Conservation (phyloP, 2,329 filamentous ascomycete species). For the Ophiocordyceps camponoti-rufipedis region DNA sequence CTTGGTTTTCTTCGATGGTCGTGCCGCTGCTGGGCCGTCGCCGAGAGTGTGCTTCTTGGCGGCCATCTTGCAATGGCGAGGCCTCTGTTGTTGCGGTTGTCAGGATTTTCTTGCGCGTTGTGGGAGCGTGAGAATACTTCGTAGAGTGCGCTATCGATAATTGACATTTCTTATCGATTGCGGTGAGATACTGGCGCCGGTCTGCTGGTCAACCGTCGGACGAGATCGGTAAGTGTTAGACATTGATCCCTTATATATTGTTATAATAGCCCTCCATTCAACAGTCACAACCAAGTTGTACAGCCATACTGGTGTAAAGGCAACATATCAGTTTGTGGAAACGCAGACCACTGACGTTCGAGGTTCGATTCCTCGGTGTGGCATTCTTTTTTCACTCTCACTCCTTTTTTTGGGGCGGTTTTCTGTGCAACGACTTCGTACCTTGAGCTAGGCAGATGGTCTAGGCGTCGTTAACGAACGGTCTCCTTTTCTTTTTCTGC, state of each 20-base stretch:
- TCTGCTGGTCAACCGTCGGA: too few species aligned
- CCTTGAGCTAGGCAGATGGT: too few species aligned
- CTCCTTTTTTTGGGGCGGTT: not conserved
- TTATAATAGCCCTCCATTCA: too few species aligned
- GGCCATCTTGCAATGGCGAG: constrained; percentile 12
- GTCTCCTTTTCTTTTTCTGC: not conserved
- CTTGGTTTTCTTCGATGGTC: constrained; percentile 15
- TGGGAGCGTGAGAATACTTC: too few species aligned
- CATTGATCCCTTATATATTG: too few species aligned
- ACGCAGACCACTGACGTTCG: not conserved
- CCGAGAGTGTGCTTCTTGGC: constrained; percentile 20
- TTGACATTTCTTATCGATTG: not conserved
- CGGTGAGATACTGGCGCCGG: not conserved
- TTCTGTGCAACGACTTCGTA: too few species aligned
- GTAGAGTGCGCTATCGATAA: too few species aligned
- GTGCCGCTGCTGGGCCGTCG: constrained; percentile 14
- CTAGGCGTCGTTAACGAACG: not conserved
- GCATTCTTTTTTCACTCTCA: not conserved
- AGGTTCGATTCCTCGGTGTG: not conserved
- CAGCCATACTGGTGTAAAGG: not conserved
- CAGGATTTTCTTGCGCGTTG: not conserved
- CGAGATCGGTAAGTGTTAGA: too few species aligned
- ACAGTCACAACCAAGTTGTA: not conserved
- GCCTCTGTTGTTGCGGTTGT: not conserved
- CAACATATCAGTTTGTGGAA: not conserved